Percentiles rank a stretch among this genome's conserved stretches.
These are phyloP conservation scores for Medicago arabica DNA, from an alignment of 306 rosid species.

Conservation along the genomic window DNA sequence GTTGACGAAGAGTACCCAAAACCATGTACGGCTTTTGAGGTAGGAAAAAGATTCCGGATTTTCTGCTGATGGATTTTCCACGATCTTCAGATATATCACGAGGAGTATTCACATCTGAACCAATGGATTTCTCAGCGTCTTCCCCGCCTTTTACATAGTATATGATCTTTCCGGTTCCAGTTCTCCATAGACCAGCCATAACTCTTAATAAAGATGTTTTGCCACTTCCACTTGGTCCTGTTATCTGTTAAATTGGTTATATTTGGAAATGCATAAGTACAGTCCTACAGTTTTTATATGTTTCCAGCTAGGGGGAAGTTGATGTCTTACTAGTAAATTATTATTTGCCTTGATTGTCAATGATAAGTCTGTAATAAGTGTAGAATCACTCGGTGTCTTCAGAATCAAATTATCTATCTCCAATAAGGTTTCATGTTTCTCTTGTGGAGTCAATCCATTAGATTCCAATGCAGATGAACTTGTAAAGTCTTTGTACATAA, in stretches of 20 bases:
- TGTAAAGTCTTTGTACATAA: slow-evolving; percentile 55
- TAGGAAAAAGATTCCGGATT: slow-evolving; percentile 74
- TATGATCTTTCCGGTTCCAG: slow-evolving; percentile 78
- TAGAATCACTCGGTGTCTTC: slow-evolving; percentile 75
- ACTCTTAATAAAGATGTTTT: slow-evolving; percentile 92
- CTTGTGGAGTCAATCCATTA: slow-evolving; percentile 71
- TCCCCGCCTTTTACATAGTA: slow-evolving; percentile 65
- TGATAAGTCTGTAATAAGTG: slow-evolving; percentile 71
- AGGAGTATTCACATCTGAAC: slow-evolving; percentile 49
- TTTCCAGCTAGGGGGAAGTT: not conserved
- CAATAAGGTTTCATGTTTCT: slow-evolving; percentile 57
- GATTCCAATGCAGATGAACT: slow-evolving; percentile 58
- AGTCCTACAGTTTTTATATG: slow-evolving; percentile 13
- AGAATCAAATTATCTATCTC: slow-evolving; percentile 79
- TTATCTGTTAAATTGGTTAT: slow-evolving; percentile 60
- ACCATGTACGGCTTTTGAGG: slow-evolving; percentile 99
- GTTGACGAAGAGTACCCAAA: slow-evolving; percentile 92
- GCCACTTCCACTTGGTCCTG: slow-evolving; percentile 93
- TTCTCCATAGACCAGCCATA: slow-evolving; percentile 93
- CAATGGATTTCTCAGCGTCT: slow-evolving; percentile 44
- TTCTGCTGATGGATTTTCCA: slow-evolving; percentile 56
- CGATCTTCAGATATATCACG: slow-evolving; percentile 37
- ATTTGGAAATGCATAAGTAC: slow-evolving; percentile 31
- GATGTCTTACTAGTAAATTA: slow-evolving; percentile 70
- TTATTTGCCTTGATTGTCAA: slow-evolving; percentile 67